A percentile compares a stretch with the other conserved stretches of the same genome.
These are phyloP conservation scores for Pachysandra terminalis DNA, from an alignment of 164 flowering plant genomes.

Conservation along the genomic window DNA sequence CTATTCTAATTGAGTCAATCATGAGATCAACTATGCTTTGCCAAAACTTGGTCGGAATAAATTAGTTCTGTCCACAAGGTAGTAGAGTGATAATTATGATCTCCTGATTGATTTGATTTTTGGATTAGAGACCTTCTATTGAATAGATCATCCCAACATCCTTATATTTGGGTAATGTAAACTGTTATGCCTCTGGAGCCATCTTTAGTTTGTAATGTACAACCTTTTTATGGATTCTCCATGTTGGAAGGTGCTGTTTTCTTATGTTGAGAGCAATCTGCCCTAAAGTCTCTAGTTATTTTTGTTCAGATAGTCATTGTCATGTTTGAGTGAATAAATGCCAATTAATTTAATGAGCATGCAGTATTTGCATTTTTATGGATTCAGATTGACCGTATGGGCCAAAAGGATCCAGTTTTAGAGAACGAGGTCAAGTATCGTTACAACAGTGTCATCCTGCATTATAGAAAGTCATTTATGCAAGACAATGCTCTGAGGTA, in stretches of 20 bases:
- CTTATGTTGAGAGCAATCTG: background rate
- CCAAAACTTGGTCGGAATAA: background rate
- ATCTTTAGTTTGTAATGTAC: background rate
- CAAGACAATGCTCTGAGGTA: slow-evolving; percentile 97
- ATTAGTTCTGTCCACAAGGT: background rate
- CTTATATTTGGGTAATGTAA: background rate
- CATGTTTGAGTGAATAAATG: background rate
- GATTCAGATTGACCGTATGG: slow-evolving; percentile 74
- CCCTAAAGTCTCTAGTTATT: background rate
- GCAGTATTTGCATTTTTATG: slow-evolving; percentile 7
- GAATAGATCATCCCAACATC: background rate
- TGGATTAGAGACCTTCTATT: background rate
- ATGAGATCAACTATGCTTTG: background rate
- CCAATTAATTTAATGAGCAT: slow-evolving; percentile 4
- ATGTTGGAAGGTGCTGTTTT: background rate
- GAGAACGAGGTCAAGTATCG: slow-evolving; percentile 93
- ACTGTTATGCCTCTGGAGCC: background rate
- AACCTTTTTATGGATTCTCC: background rate
- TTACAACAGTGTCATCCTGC: slow-evolving; percentile 75
- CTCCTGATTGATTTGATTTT: background rate
- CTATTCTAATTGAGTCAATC: background rate
- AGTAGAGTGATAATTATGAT: background rate
- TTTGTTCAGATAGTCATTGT: background rate
- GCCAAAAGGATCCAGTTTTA: slow-evolving; percentile 60
- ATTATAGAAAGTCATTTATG: slow-evolving; percentile 86